Conservation (phyloP, 1,284 basidiomycete genomes). For the Heterobasidion irregulare region DNA sequence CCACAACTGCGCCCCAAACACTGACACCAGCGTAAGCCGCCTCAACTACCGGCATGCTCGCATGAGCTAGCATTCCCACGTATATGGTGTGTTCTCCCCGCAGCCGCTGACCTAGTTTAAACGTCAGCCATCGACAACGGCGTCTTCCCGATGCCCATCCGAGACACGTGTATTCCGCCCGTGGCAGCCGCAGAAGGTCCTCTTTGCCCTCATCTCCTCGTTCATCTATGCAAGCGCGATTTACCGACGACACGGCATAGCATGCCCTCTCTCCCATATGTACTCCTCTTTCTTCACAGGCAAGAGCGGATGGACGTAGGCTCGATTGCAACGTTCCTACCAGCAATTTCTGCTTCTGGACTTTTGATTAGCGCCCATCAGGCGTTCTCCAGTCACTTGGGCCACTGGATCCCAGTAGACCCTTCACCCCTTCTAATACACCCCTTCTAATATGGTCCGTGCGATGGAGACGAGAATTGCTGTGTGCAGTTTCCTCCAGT, state of each 20-base stretch:
- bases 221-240: too few species aligned
- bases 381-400: background rate
- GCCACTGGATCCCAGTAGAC: background rate
- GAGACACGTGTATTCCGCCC: background rate
- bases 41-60: background rate
- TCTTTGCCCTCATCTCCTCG: too few species aligned
- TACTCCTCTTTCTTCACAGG: too few species aligned
- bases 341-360: too few species aligned
- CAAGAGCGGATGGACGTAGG: too few species aligned
- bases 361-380: background rate
- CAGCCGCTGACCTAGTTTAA: background rate
- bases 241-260: too few species aligned
- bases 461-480: background rate
- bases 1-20: too few species aligned
- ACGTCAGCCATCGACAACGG: background rate
- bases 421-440: background rate
- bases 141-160: background rate
- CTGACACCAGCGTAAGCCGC: too few species aligned
- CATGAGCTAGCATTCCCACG: background rate
- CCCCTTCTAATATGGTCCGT: background rate
- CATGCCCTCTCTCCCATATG: too few species aligned
- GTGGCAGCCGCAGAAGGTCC: background rate
- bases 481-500: background rate
- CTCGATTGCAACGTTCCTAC: too few species aligned
- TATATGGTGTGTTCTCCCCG: background rate